A percentile compares a stretch with the other conserved stretches of the same genome.
Evolutionary conservation across 495 filamentous ascomycete species (phyloP).

Genomic region (Venustampulla echinocandica): DNA sequence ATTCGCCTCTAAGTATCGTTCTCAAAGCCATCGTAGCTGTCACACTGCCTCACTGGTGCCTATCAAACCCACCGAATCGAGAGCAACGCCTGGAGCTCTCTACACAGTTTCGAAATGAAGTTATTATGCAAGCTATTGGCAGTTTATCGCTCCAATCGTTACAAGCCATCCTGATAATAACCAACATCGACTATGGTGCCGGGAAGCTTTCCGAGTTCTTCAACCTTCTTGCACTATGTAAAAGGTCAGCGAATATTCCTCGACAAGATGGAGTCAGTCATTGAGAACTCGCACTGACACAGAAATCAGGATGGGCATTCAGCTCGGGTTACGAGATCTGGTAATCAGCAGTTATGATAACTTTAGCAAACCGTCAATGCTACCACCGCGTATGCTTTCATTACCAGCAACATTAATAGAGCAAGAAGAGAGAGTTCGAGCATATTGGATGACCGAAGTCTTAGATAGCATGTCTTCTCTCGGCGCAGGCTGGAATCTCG

Average conservation of each 20-base stretch:
- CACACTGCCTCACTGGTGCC: slow-evolving; percentile 22
- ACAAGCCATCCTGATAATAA: slow-evolving; percentile 26
- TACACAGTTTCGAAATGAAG: slow-evolving; percentile 13
- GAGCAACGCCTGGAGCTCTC: slow-evolving; percentile 16
- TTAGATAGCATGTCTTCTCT: slow-evolving; percentile 26
- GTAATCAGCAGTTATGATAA: slow-evolving; percentile 14
- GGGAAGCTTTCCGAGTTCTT: slow-evolving; percentile 24
- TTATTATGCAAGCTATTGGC: slow-evolving; percentile 22
- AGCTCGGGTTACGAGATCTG: slow-evolving; percentile 22
- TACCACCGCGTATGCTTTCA: slow-evolving; percentile 23
- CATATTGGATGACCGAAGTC: slow-evolving; percentile 31
- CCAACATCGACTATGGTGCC: slow-evolving; percentile 25
- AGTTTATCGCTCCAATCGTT: slow-evolving; percentile 18
- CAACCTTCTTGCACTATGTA: slow-evolving; percentile 27
- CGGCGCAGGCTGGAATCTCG: slow-evolving; percentile 26
- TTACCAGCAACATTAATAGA: slow-evolving; percentile 21
- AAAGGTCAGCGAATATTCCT: too few species aligned
- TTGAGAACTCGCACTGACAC: neutral
- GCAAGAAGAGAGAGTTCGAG: slow-evolving; percentile 27
- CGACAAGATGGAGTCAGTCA: too few species aligned
- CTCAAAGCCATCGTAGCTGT: slow-evolving; percentile 26
- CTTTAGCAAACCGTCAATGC: slow-evolving; percentile 16
- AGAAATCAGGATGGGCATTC: slow-evolving; percentile 16
- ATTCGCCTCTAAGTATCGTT: slow-evolving; percentile 17
- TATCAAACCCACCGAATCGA: slow-evolving; percentile 8